Evolutionary conservation across 2,329 filamentous ascomycete genomes (phyloP), one percentile per base, ranked within the genome.

Genomic region (Westerdykella aurantiaca): DNA sequence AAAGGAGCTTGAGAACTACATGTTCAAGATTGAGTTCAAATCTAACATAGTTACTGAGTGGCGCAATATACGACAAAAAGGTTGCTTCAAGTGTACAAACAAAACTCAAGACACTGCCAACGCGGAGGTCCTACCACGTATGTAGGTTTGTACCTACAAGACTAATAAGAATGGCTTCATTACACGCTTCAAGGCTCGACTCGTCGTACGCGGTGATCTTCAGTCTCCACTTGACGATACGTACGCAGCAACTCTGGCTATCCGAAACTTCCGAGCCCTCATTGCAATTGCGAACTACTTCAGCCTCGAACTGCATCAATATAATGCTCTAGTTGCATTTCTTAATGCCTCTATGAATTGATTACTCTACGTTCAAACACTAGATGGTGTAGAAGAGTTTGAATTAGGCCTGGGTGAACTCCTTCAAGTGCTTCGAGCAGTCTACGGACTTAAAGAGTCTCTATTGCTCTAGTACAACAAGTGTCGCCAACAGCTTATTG

Each of bases 251-350:
- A 53, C 50, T 3, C 35, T 66, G 38, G 49, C 54, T 5, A 35
- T 33, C 7, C 31, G 44, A 12, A 50, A 43, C 9, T 59, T 62
- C 31, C 14, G 49, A 33, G 42, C 39, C 13, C 22, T 60, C 9
- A 52, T 56, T 9, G 55, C 52, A 18, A 48, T 62, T 17, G 37
- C 46, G 9, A 48, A 52, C 4, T 38, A 42, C 13, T 59, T 56
- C 39, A 39, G 49, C 17, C 39, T 61, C 2, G 39, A 48, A 16
- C 35, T 51, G 10, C 34, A 25, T 6, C 49, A 62, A 42, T 54
- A 50, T 42, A 45, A 62, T 42, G 48, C 43, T 1, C 38, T 47
- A 2, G 58, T 52, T 31, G 54, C 56, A 6, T 62, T 61, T 39
- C 31, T 55, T 6, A 60, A 60, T 38, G 50, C 43, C 9, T 21